phyloP scores from a whole-genome alignment of 345 rosid genomes.

The Sonneratia caseolaris region DNA sequence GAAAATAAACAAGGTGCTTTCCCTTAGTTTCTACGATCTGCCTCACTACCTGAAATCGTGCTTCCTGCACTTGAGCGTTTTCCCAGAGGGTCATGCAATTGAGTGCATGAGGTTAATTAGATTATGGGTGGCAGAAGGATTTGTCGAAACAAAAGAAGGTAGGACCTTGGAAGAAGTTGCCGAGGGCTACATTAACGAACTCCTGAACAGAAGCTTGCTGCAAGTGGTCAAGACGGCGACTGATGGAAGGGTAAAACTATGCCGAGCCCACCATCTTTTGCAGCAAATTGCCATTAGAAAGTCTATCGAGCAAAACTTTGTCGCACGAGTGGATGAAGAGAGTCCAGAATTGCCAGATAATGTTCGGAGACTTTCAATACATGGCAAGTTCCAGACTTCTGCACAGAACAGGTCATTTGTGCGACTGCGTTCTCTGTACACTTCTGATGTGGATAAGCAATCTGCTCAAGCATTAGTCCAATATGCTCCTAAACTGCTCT shows the following conservation, averaged over 20 bases:
- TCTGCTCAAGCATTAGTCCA: not conserved
- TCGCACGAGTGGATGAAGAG: not conserved
- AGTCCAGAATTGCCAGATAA: not conserved
- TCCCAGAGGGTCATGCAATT: conserved; percentile 15
- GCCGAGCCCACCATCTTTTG: conserved; percentile 14
- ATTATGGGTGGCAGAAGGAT: conserved; percentile 19
- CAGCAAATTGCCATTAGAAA: conserved; percentile 5
- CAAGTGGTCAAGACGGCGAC: conserved; percentile 6
- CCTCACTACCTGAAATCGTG: conserved; percentile 16
- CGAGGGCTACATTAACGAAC: conserved; percentile 13
- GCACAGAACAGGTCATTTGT: not conserved
- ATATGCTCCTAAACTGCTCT: conserved; percentile 8
- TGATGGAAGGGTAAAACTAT: conserved; percentile 14
- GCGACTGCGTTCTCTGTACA: conserved; percentile 13
- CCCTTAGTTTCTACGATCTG: conserved; percentile 17
- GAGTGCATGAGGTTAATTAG: conserved; percentile 9
- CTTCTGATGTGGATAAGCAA: conserved; percentile 6
- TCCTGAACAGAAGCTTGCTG: conserved; percentile 13
- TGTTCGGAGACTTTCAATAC: conserved; percentile 16
- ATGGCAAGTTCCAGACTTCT: not conserved
- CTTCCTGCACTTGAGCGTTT: conserved; percentile 15
- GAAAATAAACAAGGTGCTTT: conserved; percentile 15
- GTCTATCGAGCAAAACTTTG: conserved; percentile 11
- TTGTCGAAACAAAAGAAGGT: conserved; percentile 11
- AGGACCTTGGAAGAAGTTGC: conserved; percentile 20